Conservation (phyloP, 139 green algal species). For the Desmodesmus armatus region DNA sequence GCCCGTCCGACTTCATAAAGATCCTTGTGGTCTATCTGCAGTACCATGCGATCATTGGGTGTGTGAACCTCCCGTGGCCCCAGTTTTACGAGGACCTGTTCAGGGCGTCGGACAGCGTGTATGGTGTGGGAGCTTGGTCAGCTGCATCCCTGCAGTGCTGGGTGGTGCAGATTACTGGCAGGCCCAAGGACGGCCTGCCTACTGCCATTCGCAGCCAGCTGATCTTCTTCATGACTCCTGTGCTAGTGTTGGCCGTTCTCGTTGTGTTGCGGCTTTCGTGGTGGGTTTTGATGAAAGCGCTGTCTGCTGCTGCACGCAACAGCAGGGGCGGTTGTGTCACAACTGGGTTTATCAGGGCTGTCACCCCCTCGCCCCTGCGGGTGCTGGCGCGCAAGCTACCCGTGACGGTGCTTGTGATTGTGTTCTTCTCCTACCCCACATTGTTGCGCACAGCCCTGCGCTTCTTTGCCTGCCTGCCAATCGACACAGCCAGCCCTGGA, state of each 20-base stretch:
- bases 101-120: neutral
- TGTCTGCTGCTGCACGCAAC: neutral
- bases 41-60: neutral
- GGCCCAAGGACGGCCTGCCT: neutral
- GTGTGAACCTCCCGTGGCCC: neutral
- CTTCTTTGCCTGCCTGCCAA: conserved; percentile 2
- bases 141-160: neutral
- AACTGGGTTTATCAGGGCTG: neutral
- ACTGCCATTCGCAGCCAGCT: neutral
- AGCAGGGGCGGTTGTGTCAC: neutral
- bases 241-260: neutral
- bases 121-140: neutral
- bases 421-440: conserved; percentile 7
- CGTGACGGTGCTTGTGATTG: neutral
- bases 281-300: neutral
- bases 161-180: neutral
- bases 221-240: neutral
- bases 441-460: neutral
- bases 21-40: neutral
- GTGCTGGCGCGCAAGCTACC: neutral
- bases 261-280: neutral
- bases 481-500: neutral
- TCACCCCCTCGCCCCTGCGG: no score
- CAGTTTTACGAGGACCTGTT: neutral
- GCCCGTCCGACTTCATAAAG: neutral